phyloP scores from a whole-genome alignment of 768 basidiomycete species.

The Phanerodontia chrysosporium region DNA sequence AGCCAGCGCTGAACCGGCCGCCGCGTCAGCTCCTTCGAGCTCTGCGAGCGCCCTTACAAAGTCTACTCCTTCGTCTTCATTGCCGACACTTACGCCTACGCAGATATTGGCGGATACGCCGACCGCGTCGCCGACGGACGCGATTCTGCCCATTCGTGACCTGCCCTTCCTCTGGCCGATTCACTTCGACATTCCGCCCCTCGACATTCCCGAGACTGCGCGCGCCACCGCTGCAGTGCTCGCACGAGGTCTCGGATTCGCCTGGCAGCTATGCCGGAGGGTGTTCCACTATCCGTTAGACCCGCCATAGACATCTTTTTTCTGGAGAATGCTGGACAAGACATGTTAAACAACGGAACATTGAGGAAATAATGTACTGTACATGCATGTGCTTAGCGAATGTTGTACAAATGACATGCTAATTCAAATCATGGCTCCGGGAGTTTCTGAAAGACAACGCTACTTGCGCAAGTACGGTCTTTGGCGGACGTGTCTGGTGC shows the following conservation, averaged over 20 bases:
- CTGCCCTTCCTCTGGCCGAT: slow-evolving; percentile 26
- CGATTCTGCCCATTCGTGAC: slow-evolving; percentile 23
- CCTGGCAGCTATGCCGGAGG: slow-evolving; percentile 47
- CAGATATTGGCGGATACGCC: neutral
- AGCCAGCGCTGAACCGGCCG: neutral
- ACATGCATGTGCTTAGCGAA: neutral
- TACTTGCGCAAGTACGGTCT: too few species aligned
- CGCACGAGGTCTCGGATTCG: slow-evolving; percentile 34
- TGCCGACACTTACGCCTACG: neutral
- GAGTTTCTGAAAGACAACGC: too few species aligned
- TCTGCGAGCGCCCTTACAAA: neutral
- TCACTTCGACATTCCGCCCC: slow-evolving; percentile 17
- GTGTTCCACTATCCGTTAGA: slow-evolving; percentile 56
- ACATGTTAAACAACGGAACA: neutral
- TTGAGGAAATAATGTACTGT: neutral
- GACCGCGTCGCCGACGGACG: slow-evolving; percentile 4
- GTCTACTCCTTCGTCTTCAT: neutral
- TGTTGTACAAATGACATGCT: neutral
- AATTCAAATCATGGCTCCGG: too few species aligned
- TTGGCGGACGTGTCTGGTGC: too few species aligned
- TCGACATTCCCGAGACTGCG: slow-evolving; percentile 33
- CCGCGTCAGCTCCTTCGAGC: neutral
- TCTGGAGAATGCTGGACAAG: neutral
- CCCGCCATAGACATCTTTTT: slow-evolving; percentile 30
- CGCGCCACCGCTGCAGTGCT: slow-evolving; percentile 28